Evolutionary conservation across 441 rosid species (phyloP), one percentile per base, ranked within the genome.

Genomic region (Pelargonium exstipulatum): DNA sequence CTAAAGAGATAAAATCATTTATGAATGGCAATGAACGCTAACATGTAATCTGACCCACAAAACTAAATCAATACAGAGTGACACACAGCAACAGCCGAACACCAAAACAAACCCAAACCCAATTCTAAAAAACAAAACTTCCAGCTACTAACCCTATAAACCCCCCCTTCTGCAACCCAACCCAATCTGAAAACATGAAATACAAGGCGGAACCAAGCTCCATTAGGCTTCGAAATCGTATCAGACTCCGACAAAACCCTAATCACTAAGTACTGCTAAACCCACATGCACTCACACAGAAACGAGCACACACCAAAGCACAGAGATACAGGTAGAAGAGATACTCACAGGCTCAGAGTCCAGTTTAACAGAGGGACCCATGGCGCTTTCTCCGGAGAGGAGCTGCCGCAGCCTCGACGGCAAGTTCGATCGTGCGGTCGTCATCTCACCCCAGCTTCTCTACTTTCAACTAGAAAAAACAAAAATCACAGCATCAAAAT

Each of bases 331-430:
- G 40, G 45, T 6, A 46, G 13, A n/a, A 42, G 35, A 29, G 16
- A 53, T 73, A 83, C 98, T 85, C 73, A 95, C 99, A 48, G 98
- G 88, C 74, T 92, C 99, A 53, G 97, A 81, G 75, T 95, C 97
- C 57, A 89, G 85, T 76, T 88, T 85, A 67, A 89, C 76, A 66
- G 97, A 90, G 20, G 98, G 93, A 8, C 92, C 90, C 68, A 87
- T 75, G 40, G 89, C 76, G 58, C 86, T 88, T 72, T 95, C 99
- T 18, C 97, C 99, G 69, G 96, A 87, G 65, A 95, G 74, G 70
- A 92, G 97, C 79, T 88, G 98, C 73, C 98, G 90, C 64, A 92
- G 83, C 77, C 99, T 84, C 61, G 96, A 88, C 67, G 97, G 99
- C 87, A 95, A 82, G 81, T 86, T 87, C 81, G 98, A 85, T 83